Evolutionary conservation across 2,329 filamentous ascomycete genomes (phyloP), one percentile per base, ranked within the genome.

Genomic region (Colletotrichum higginsianum): DNA sequence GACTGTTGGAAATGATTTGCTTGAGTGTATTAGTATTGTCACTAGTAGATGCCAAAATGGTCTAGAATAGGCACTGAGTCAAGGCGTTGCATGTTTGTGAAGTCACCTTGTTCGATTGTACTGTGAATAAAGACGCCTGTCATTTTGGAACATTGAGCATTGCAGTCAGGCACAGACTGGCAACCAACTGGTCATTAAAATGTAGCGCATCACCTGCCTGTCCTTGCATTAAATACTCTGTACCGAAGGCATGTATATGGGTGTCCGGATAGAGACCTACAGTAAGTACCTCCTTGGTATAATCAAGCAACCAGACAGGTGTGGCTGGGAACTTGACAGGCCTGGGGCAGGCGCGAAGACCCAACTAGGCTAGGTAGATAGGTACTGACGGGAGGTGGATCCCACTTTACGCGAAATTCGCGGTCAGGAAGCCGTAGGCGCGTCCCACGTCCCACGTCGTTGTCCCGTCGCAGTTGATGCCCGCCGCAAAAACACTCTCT

Each of bases 321-420:
- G 67, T 50, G 52, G 49, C 67, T 55, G 23, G 26, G n/a, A 55
- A n/a, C 18, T 44, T 47, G 42, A 15, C 40, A 66, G 47, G 30
- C 30, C 30, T 2, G 8, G 30, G 8, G 38, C 56, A 44, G 42
- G 26, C 49, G 55, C 67, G 56, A 44, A 21, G 23, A 15, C 46
- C 26, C 12, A 18, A 53, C 53, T 11, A 56, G 64, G 64, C 50
- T 62, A 58, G 65, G 3, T 18, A 15, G 35, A 9, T 38, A 38
- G 35, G 35, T 38, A 11, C 30, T 35, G 9, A 38, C 35, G 9
- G 8, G 11, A 16, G 35, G 21, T 52, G 63, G 42, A 57, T 49
- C 64, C 67, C 71, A 74, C 73, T 74, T 60, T 74, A 74, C 73
- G 73, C 73, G 73, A 74, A 69, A 74, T 68, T 73, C 67, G 73